Evolutionary conservation across 306 rosid species (phyloP), one percentile per base, ranked within the genome.

Genomic region (Sindora glabra): DNA sequence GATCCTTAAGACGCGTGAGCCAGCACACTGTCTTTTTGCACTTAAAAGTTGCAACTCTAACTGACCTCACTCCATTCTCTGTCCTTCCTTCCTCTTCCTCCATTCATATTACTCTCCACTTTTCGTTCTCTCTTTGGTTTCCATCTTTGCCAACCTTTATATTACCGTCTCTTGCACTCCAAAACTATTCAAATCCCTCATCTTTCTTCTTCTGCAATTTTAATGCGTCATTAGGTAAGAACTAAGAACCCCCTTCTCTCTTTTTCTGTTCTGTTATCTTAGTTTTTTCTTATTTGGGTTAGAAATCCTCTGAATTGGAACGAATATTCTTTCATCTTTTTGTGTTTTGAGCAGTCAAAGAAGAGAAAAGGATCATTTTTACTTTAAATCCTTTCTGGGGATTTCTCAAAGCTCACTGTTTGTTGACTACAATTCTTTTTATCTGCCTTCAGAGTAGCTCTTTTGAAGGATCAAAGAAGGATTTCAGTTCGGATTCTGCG

Each of bases 1-100:
- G 69, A 59, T 23, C 69, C 73, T 12, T 53, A n/a, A 42, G 73
- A 55, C 72, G 72, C 74, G 70, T 64, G 61, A 53, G 75, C 64
- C 50, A 56, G 58, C 34, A 32, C 41, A 39, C 49, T 60, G 47
- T 29, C 55, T 57, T 49, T 46, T 8, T 60, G 59, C 63, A 22
- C 82, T 77, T 58, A 24, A 18, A 72, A 27, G 16, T 63, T 14
- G 26, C 0, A 36, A 51, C 66, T 56, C 65, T 62, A 49, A 21
- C 78, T 62, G 75, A 2, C 27, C 58, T 15, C 16, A 44, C 15
- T 44, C 12, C 2, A 12, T 18, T 44, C 13, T 3, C 5, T 8
- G n/a, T n/a, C n/a, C n/a, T n/a, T n/a, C n/a, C n/a, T n/a, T n/a
- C n/a, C n/a, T n/a, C n/a, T n/a, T n/a, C n/a, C n/a, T n/a, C n/a